Evolutionary conservation across 805 yeast genomes (phyloP).

Genomic region (Danielia reshetovae): DNA sequence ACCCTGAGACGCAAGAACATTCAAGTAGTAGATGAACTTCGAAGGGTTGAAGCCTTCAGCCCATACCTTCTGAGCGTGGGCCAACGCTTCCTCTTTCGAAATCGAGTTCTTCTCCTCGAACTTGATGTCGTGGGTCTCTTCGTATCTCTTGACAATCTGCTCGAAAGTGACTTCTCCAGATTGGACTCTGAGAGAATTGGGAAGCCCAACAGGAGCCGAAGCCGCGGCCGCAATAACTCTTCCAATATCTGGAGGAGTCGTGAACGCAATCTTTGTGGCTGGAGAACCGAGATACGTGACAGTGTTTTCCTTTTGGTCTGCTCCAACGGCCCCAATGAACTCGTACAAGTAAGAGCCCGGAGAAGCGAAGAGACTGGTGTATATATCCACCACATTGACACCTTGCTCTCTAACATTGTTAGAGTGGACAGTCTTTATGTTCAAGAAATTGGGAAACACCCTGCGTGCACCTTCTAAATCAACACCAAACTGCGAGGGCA

Average conservation of each 20-base stretch:
- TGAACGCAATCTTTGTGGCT: conserved; percentile 16
- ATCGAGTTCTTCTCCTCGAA: conserved; percentile 21
- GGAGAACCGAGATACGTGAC: conserved; percentile 42
- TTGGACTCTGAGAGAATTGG: conserved; percentile 41
- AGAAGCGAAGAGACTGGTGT: conserved; percentile 34
- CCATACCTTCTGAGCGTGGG: conserved; percentile 26
- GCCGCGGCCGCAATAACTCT: conserved; percentile 37
- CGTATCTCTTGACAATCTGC: conserved; percentile 38
- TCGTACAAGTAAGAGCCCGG: conserved; percentile 33
- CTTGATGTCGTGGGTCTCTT: conserved; percentile 31
- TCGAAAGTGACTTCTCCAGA: conserved; percentile 38
- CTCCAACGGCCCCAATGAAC: conserved; percentile 32
- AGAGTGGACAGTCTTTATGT: conserved; percentile 33
- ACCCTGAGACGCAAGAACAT: conserved; percentile 30
- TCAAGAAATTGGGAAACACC: conserved; percentile 32
- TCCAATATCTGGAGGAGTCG: conserved; percentile 39
- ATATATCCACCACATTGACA: conserved; percentile 43
- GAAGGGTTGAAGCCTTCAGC: conserved; percentile 22
- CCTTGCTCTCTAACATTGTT: conserved; percentile 39
- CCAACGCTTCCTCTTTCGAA: conserved; percentile 23
- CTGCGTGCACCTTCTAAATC: conserved; percentile 30
- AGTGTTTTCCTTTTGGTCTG: conserved; percentile 27
- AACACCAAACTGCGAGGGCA: conserved; percentile 60
- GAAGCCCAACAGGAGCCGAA: conserved; percentile 31
- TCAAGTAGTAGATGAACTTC: conserved; percentile 38